Evolutionary conservation across 2,329 filamentous ascomycete species (phyloP).

Genomic region (Ophiostoma ulmi): DNA sequence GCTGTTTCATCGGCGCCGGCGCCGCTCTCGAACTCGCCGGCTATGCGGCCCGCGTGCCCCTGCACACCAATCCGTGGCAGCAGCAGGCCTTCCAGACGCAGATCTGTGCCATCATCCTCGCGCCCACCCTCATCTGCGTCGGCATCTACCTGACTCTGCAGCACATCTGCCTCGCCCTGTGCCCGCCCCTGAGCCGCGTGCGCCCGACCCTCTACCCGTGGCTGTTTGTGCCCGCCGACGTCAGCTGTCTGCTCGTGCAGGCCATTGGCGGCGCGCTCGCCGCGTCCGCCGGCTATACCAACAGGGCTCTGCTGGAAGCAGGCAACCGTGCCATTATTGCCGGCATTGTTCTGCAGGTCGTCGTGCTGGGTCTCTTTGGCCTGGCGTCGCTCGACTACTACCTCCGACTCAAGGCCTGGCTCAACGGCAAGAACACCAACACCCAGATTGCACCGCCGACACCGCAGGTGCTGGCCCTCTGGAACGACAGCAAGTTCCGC

Average conservation of each 20-base stretch:
- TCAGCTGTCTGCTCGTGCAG: constrained; percentile 55
- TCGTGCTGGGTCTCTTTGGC: constrained; percentile 47
- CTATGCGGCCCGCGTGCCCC: constrained; percentile 48
- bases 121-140: constrained; percentile 57
- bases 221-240: constrained; percentile 56
- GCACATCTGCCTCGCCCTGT: constrained; percentile 49
- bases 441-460: neutral
- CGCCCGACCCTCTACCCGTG: constrained; percentile 49
- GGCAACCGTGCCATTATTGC: constrained; percentile 52
- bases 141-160: constrained; percentile 61
- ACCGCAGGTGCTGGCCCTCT: constrained; percentile 36
- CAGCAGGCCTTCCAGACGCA: constrained; percentile 52
- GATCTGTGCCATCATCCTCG: constrained; percentile 55
- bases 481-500: constrained; percentile 42
- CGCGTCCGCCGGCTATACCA: constrained; percentile 39
- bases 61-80: constrained; percentile 53
- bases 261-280: constrained; percentile 54
- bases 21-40: constrained; percentile 49
- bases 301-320: constrained; percentile 38
- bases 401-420: constrained; percentile 39
- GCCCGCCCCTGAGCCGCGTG: constrained; percentile 47
- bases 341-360: constrained; percentile 50
- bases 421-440: constrained; percentile 29
- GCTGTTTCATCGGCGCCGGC: constrained; percentile 45
- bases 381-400: constrained; percentile 43